These are phyloP conservation scores for Elsinoe australis DNA, from an alignment of 2,329 filamentous ascomycete species.

Conservation along the genomic window DNA sequence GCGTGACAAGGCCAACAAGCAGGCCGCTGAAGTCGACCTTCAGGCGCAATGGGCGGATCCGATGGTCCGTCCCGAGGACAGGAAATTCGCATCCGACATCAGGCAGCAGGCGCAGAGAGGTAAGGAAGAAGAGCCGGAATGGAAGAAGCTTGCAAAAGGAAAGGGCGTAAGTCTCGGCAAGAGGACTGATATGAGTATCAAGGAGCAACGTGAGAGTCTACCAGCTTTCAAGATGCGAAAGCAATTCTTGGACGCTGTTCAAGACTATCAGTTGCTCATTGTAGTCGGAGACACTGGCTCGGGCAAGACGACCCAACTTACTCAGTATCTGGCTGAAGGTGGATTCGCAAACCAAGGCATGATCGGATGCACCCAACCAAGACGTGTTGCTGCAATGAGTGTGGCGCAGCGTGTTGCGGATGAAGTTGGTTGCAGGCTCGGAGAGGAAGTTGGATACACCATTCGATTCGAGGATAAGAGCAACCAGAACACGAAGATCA, in stretches of 20 bases:
- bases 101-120: constrained; percentile 57
- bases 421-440: constrained; percentile 85
- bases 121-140: constrained; percentile 65
- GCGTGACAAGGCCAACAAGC: constrained; percentile 67
- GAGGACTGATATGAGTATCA: constrained; percentile 84
- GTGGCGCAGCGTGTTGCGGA: constrained; percentile 95
- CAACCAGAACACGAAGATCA: constrained; percentile 80
- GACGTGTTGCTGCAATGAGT: constrained; percentile 94
- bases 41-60: constrained; percentile 93
- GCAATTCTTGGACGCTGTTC: constrained; percentile 79
- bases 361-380: constrained; percentile 93
- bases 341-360: constrained; percentile 82
- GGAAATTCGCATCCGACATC: constrained; percentile 83
- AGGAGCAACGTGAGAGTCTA: constrained; percentile 82
- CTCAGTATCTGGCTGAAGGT: constrained; percentile 87
- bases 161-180: constrained; percentile 78
- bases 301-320: constrained; percentile 93
- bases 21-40: constrained; percentile 70
- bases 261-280: constrained; percentile 83
- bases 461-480: constrained; percentile 97
- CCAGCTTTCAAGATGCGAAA: constrained; percentile 84
- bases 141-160: constrained; percentile 70
- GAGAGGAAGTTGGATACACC: constrained; percentile 90
- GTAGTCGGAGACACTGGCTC: constrained; percentile 96
- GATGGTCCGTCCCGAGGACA: constrained; percentile 77